phyloP scores from a whole-genome alignment of 768 basidiomycete species.

The Leccinum imitatum region DNA sequence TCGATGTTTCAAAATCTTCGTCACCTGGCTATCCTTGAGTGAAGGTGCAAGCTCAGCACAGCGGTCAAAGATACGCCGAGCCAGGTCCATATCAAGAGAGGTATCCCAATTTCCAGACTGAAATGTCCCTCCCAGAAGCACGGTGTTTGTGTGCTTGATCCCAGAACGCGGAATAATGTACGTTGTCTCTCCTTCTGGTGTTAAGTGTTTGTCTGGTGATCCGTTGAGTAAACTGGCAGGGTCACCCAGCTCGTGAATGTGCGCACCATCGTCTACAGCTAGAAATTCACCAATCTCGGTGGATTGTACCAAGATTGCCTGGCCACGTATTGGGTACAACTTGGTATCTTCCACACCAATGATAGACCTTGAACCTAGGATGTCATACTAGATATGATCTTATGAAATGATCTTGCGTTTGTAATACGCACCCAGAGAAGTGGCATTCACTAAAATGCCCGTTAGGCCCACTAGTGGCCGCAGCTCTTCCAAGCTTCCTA shows the following conservation, averaged over 20 bases:
- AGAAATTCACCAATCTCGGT: slow-evolving; percentile 52
- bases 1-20: slow-evolving; percentile 49
- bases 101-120: slow-evolving; percentile 49
- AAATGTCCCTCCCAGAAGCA: slow-evolving; percentile 60
- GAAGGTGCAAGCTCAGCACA: slow-evolving; percentile 41
- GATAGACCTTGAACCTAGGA: slow-evolving; percentile 62
- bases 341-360: slow-evolving; percentile 79
- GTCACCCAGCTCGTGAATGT: not conserved
- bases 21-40: slow-evolving; percentile 34
- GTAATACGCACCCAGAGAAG: slow-evolving; percentile 46
- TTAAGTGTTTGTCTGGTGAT: slow-evolving; percentile 14
- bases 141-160: slow-evolving; percentile 38
- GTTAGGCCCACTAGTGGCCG: slow-evolving; percentile 36
- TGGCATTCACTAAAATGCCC: slow-evolving; percentile 55
- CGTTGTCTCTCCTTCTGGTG: slow-evolving; percentile 33
- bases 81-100: slow-evolving; percentile 42
- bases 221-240: not conserved
- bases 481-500: slow-evolving; percentile 48
- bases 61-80: slow-evolving; percentile 46
- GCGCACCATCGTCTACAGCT: slow-evolving; percentile 26
- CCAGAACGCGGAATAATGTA: slow-evolving; percentile 68
- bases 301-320: slow-evolving; percentile 74
- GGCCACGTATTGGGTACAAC: slow-evolving; percentile 79
- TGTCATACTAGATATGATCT: not conserved
- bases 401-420: not conserved